Conservation (phyloP, 2,329 filamentous ascomycete genomes). For the Claviceps capensis region DNA sequence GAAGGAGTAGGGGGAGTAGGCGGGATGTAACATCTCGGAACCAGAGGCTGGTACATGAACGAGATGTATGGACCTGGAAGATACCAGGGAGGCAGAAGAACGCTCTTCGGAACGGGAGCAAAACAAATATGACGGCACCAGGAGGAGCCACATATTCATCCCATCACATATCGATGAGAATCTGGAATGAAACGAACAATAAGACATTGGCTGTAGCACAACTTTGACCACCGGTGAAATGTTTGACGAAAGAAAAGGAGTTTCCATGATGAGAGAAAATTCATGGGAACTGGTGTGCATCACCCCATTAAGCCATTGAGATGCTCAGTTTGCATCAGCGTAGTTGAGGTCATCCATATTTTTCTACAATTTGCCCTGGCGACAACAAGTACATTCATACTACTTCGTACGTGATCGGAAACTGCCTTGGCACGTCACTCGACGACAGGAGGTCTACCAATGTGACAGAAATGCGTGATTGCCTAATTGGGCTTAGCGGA, state of each 20-base stretch:
- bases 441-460: not conserved
- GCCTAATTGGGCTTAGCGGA: constrained; percentile 27
- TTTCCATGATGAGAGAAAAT: no score
- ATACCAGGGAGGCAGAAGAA: constrained; percentile 24
- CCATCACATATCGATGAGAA: constrained; percentile 42
- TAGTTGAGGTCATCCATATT: not conserved
- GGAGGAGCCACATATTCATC: constrained; percentile 53
- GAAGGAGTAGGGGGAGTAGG: constrained; percentile 12
- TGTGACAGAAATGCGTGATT: constrained; percentile 15
- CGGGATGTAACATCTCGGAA: constrained; percentile 14
- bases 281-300: no score
- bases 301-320: not conserved
- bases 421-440: not conserved
- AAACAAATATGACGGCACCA: constrained; percentile 7
- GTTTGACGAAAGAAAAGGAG: not conserved
- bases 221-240: constrained; percentile 9
- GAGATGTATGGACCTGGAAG: constrained; percentile 21
- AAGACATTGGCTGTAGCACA: constrained; percentile 18
- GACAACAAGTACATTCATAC: no score
- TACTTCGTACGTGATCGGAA: not conserved
- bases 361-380: no score
- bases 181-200: constrained; percentile 8
- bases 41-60: constrained; percentile 24
- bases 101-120: not conserved
- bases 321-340: not conserved